Base-by-base conservation (phyloP, 2,329 filamentous ascomycete genomes). In the Calonectria henricotiae region DNA sequence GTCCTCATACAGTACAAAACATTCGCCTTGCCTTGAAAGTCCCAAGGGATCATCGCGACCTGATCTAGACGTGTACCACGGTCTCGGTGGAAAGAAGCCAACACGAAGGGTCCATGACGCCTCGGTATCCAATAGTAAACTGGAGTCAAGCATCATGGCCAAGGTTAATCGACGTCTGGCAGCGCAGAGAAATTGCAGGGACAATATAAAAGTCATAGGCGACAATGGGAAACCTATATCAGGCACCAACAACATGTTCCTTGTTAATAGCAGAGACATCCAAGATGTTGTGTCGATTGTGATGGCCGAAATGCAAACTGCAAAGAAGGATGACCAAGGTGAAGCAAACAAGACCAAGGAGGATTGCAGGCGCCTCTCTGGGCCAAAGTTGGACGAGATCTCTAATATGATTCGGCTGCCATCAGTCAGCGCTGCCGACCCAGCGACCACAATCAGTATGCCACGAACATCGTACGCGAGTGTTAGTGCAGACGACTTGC, bases 371-470 rank as follows among this genome's bases (percentile, higher is more conserved):
- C 65, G 49, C 58, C 67, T 51, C 3, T 66, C 67, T 13, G 65
- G 76, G 5, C 74, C 73, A 37, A 75, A 68, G 8, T 64, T 79
- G 4, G 71, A 79, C 8, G 74, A 72, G 20, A 64, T 39, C 11
- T 66, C 51, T 15, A 76, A 75, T 12, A 67, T 74, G 0, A 81
- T 82, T 37, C 68, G 75, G 15, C 74, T 77, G 5, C 75, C 74
- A 9, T 71, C 72, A 20, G 73, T 74, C 5, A 73, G 71, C 7
- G 54, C 67, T 11, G 77, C 76, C 17, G 80, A 81, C 47, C 79
- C 81, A 51, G 79, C 79, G 5, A 82, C 79, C 1, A 83, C 81
- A 0, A 78, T 83, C 47, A 82, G 74, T 67, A 25, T 79, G 27
- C 80, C 82, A 6, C 75, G 70, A 41, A 78, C 80, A 12, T 77